Conservation (phyloP, 257 asterid genomes). For the Leonotis leonurus region DNA sequence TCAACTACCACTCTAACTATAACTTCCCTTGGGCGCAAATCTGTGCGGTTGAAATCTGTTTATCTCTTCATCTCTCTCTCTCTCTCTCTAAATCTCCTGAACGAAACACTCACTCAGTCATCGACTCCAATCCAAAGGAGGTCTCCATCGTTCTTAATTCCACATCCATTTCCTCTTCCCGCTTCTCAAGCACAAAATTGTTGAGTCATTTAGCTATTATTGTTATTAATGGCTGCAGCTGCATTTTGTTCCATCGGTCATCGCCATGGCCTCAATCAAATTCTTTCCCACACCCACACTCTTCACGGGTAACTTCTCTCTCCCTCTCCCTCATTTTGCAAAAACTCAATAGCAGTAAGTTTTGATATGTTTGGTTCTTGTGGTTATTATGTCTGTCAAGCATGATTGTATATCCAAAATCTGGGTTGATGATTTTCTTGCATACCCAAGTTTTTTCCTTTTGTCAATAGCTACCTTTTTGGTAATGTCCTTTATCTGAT, state of each 20-base stretch:
- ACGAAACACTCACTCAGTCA: background rate
- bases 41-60: too few relatives aligned
- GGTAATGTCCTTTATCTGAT: too few relatives aligned
- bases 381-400: background rate
- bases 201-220: constrained; percentile 15
- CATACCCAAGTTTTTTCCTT: background rate
- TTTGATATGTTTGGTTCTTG: too few relatives aligned
- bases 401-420: background rate
- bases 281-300: constrained; percentile 10
- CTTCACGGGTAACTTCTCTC: constrained; percentile 28
- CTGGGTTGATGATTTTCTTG: background rate
- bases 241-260: constrained; percentile 31
- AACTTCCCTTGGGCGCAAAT: too few relatives aligned
- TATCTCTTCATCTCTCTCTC: background rate
- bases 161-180: background rate
- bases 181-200: background rate
- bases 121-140: background rate
- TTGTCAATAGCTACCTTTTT: background rate
- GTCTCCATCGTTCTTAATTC: background rate
- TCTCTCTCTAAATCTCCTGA: background rate
- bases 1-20: too few relatives aligned
- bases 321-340: background rate
- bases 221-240: constrained; percentile 39
- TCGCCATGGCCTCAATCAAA: constrained; percentile 21
- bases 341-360: too few relatives aligned